Conservation (phyloP, 345 rosid species). For the Erysimum cheiranthoides region DNA sequence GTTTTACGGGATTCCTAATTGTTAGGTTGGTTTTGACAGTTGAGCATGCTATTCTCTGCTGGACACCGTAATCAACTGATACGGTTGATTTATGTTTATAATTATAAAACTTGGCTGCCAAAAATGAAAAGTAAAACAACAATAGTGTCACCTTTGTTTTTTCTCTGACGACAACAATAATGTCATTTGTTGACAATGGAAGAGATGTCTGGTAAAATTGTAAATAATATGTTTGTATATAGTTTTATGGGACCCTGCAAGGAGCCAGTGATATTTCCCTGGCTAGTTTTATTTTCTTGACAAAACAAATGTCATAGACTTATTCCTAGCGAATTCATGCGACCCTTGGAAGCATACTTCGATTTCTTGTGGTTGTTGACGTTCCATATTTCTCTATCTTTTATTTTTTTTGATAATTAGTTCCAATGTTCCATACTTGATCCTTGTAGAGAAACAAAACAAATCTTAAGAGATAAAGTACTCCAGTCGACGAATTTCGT, state of each 20-base stretch:
- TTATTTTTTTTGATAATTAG: no score
- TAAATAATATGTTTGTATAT: not conserved
- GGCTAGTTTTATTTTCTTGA: not conserved
- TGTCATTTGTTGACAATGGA: not conserved
- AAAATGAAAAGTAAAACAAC: not conserved
- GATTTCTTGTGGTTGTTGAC: slow-evolving; percentile 1
- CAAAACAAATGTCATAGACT: not conserved
- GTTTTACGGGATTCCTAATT: slow-evolving; percentile 40
- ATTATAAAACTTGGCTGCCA: not conserved
- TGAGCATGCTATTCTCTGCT: slow-evolving; percentile 23
- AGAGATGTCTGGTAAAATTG: not conserved
- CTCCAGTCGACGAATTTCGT: not conserved
- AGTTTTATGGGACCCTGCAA: no score
- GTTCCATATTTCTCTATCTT: no score
- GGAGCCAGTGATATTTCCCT: no score
- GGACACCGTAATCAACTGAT: slow-evolving; percentile 16
- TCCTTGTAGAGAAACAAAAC: not conserved
- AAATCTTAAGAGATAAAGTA: not conserved
- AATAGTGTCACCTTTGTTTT: not conserved
- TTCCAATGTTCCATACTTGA: not conserved
- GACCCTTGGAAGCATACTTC: not conserved
- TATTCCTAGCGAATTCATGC: not conserved
- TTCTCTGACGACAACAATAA: not conserved
- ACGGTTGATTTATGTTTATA: not conserved
- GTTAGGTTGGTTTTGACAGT: slow-evolving; percentile 30